Base-by-base conservation (phyloP, 192 early-diverging fungal species). In the Paraglomus brasilianum region DNA sequence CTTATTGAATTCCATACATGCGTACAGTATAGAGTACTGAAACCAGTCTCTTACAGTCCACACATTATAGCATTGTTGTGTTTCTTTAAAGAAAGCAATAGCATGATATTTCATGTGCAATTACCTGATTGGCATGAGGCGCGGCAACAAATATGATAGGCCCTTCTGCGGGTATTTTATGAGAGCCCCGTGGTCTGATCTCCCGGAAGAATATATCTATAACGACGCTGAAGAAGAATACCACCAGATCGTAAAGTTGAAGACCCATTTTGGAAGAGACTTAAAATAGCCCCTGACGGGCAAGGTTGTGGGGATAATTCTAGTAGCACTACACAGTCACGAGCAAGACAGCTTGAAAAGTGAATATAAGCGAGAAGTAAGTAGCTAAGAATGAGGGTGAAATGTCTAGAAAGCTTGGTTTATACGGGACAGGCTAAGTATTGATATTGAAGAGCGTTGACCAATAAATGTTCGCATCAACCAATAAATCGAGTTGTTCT, bases 141-240 rank as follows among this genome's bases (percentile, higher is more conserved):
- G 87, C 92, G 6, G 85, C 91, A 11, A 95, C 92, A 83, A 99
- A 98, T 50, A 99, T 92, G 43, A 97, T 87, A 9, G 97, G 97
- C 0, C 96, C 97, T 15, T 85, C 82, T 46, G 74, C 68, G 1
- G 97, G 95, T 59, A 97, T 85, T 66, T 88, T 84, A 74, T 95
- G 92, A 24, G 88, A 80, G 66, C 91, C 92, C 22, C 93, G 83
- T 15, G 86, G 85, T 43, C 87, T 85, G 61, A 98, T 89, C 78
- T 98, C 97, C 30, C 95, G 79, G 72, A 98, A 96, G 73, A 94
- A 94, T 75, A 93, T 79, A 46, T 85, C 85, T 19, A 92, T 78
- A 4, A 91, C 77, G 10, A 84, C 74, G 49, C 80, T 86, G 75
- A 89, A 91, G 72, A 92, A 83, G 74, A 77, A 81, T 5, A 82